Conservation (phyloP, 176 grass and related monocot species). For the Themeda triandra region DNA sequence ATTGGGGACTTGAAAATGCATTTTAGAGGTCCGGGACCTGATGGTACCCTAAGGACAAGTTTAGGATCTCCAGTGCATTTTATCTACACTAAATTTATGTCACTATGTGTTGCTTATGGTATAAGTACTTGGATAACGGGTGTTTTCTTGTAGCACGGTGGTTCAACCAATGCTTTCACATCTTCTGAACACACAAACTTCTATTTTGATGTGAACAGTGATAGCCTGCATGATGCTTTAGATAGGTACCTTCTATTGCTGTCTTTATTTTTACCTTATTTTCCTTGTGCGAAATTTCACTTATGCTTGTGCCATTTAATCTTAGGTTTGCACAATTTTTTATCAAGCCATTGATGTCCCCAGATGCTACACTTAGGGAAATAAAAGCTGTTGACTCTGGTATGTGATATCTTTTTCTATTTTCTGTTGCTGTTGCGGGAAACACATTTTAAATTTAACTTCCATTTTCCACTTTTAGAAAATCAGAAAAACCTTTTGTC, state of each 20-base stretch:
- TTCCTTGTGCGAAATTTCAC: conserved; percentile 33
- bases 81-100: conserved; percentile 7
- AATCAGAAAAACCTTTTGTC: conserved; percentile 95
- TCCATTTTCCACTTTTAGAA: conserved; percentile 33
- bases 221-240: conserved; percentile 79
- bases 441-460: conserved; percentile 18
- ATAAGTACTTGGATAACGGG: conserved; percentile 19
- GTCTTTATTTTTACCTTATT: conserved; percentile 11
- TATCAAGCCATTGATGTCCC: conserved; percentile 92
- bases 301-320: conserved; percentile 1
- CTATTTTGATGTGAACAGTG: conserved; percentile 86
- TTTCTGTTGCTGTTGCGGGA: neutral
- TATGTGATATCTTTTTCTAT: conserved; percentile 35
- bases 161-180: conserved; percentile 91
- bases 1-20: neutral
- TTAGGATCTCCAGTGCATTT: neutral
- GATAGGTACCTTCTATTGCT: conserved; percentile 58
- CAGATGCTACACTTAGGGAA: conserved; percentile 89
- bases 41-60: neutral
- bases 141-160: conserved; percentile 76
- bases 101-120: neutral
- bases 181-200: conserved; percentile 79
- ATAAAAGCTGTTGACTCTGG: conserved; percentile 99
- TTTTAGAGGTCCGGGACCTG: neutral
- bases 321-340: conserved; percentile 97